Evolutionary conservation across 345 rosid genomes (phyloP).

Genomic region (Hibiscus mutabilis): DNA sequence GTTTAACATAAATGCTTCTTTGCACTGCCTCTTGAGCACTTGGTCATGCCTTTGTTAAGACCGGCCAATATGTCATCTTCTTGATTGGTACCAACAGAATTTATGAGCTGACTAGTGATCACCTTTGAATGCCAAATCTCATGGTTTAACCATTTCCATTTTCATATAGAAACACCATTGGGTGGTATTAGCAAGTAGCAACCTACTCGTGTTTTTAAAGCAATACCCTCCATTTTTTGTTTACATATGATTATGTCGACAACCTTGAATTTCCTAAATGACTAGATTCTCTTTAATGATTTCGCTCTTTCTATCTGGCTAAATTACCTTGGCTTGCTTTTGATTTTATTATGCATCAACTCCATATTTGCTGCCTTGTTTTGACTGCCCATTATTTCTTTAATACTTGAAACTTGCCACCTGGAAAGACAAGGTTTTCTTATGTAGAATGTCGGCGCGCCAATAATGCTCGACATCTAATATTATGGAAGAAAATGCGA

Average conservation of each 20-base stretch:
- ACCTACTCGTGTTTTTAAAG: too few species aligned
- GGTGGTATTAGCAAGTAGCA: not conserved
- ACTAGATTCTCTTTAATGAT: too few species aligned
- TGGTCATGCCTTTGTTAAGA: too few species aligned
- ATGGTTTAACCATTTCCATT: not conserved
- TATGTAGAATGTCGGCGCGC: not conserved
- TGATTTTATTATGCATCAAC: not conserved
- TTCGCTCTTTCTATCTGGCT: not conserved
- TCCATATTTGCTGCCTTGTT: not conserved
- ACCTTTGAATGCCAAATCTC: not conserved
- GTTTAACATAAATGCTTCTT: not conserved
- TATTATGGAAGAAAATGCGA: too few species aligned
- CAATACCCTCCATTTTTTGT: too few species aligned
- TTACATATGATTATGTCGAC: not conserved
- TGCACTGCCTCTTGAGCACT: not conserved
- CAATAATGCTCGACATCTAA: too few species aligned
- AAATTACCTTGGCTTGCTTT: not conserved
- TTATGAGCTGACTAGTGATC: not conserved
- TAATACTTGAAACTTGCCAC: not conserved
- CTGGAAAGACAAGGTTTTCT: not conserved
- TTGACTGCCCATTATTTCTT: not conserved
- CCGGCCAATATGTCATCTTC: too few species aligned
- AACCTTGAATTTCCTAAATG: too few species aligned
- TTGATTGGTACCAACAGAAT: not conserved
- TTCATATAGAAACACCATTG: not conserved